Base-by-base conservation (phyloP, 441 rosid genomes). In the Breynia disticha region DNA sequence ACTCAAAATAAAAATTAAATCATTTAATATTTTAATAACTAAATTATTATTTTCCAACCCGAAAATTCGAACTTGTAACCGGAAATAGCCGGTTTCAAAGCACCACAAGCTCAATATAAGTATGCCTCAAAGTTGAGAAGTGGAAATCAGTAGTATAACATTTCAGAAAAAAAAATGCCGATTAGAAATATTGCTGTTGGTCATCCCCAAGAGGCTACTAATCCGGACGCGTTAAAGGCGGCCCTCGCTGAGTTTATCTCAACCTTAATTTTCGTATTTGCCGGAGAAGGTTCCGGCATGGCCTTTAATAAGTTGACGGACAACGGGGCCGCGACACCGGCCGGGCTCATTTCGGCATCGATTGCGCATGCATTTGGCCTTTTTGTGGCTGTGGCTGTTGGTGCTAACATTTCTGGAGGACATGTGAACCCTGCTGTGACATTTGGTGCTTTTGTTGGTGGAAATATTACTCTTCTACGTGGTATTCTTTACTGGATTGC, bases 401-500 rank as follows among this genome's bases (percentile, higher is more conserved):
- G 76, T 11, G 90, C 88, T 47, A 87, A 87, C 73, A 87, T 87
- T 76, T 87, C 96, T 58, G 94, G 90, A 0, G 96, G 96, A 49
- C 96, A 87, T 56, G 96, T 87, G 56, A 86, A 86, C 75, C 95
- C 95, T 0, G 95, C 93, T 32, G 93, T 87, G 12, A 87, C 96
- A 28, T 87, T 88, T 52, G 96, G 96, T 0, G 91, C 89, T 60
- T 88, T 88, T 51, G 48, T 88, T 2, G 96, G 96, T 6, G 96
- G 96, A 0, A 84, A 87, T 80, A 87, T 87, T 77, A 74, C 88
- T 60, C 85, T 84, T 45, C 72, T 87, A 46, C 90, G 94, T 19
- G 94, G 90, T 28, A 69, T 87, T 50, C 79, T 87, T 3, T 87
- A 87, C 78, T 83, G 90, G 95, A 71, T 87, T 19, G 95, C 91